Base-by-base conservation (phyloP, 352 stramenopile genomes). In the Phytophthora pluvialis region DNA sequence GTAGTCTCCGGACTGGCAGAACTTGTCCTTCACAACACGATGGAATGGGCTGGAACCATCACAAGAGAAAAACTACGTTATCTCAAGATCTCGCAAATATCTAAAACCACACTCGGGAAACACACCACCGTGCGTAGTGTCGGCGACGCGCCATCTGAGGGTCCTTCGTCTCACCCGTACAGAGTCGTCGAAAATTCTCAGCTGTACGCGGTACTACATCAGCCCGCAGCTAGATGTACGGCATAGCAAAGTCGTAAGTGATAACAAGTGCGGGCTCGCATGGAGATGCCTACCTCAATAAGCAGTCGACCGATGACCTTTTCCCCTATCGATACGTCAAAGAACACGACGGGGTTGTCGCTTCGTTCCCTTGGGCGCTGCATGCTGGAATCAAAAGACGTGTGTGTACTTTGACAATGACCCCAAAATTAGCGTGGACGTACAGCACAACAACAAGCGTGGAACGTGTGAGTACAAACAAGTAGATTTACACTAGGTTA, bases 151-250 rank as follows among this genome's bases (percentile, higher is more conserved):
- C 85, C 35, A 76, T 91, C 69, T 29, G 80, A 16, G 58, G 7
- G n/a, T 76, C 69, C 26, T 50, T 71, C 11, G 69, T 87, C 78
- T 99, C 96, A 60, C 97, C 97, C 1, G 96, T 99, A 73, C 96
- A 99, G 4, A 99, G 75, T 39, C 82, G 88, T 42, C 97, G 81
- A 74, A 99, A 99, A 77, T 99, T 99, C 76, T 99, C 97, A 11
- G 91, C 96, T 0, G 97, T 99, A 38, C 84, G 82, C 1, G 97
- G 97, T 31, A 97, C 95, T 6, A 98, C 80, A 78, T 99, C 96
- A n/a, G 93, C 90, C 42, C 91, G 85, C 5, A 99, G 80, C 81
- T 91, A 58, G 0, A 15, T 16, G 3, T 5, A 44, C 29, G 21
- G n/a, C 18, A 51, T 15, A 18, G 1, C 16, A 25, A 29, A 54